These are phyloP conservation scores for Paecilomyces niveus DNA, from an alignment of 2,329 filamentous ascomycete species.

Conservation along the genomic window DNA sequence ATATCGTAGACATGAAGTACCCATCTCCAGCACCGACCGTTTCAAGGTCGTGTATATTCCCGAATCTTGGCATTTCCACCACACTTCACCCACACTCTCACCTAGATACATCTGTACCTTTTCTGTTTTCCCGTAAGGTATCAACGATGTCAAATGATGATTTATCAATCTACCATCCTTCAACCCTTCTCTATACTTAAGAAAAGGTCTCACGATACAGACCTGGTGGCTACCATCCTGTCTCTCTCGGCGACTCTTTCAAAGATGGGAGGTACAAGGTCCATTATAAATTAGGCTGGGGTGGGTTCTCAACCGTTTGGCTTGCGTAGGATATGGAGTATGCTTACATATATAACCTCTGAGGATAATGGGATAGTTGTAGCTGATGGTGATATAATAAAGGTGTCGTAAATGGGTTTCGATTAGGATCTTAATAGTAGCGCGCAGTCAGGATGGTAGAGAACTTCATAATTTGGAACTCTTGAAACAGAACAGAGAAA, in stretches of 20 bases:
- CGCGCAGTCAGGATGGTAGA: slow-evolving; percentile 7
- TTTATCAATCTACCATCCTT: slow-evolving; percentile 12
- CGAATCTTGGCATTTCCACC: not conserved
- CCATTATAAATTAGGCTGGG: slow-evolving; percentile 40
- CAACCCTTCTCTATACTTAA: slow-evolving; percentile 19
- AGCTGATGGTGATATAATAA: not conserved
- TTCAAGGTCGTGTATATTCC: no score
- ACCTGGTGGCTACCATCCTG: slow-evolving; percentile 38
- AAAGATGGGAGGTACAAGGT: slow-evolving; percentile 35
- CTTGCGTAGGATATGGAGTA: slow-evolving; percentile 29
- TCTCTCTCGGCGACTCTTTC: slow-evolving; percentile 37
- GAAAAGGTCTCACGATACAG: slow-evolving; percentile 23
- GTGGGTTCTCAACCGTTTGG: slow-evolving; percentile 42
- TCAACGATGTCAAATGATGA: slow-evolving; percentile 2
- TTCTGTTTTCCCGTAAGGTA: not conserved
- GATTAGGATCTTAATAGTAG: slow-evolving; percentile 26
- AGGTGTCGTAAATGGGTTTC: slow-evolving; percentile 20
- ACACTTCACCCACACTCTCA: not conserved
- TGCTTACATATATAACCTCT: slow-evolving; percentile 4
- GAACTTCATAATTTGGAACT: slow-evolving; percentile 14
- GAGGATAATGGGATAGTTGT: slow-evolving; percentile 6
- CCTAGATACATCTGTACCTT: not conserved
- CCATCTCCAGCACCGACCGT: no score
- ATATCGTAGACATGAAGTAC: no score
- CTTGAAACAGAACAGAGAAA: slow-evolving; percentile 4